phyloP scores from a whole-genome alignment of 2,329 filamentous ascomycete genomes.

The Cryphonectria nitschkei region DNA sequence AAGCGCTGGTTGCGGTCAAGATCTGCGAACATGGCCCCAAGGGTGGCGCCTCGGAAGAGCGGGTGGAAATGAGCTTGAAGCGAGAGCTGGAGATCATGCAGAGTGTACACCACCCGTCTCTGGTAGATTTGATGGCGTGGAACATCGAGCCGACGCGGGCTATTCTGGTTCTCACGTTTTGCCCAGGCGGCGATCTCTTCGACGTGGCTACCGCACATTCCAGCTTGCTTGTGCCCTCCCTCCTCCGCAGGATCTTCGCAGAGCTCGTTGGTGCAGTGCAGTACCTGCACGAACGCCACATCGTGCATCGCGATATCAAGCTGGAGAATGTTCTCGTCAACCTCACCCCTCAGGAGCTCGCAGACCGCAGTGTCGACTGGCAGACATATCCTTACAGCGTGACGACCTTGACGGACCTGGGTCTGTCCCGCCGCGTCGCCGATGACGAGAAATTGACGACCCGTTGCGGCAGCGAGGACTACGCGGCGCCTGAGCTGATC shows the following conservation, averaged over 20 bases:
- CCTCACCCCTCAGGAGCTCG: conserved; percentile 68
- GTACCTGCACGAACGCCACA: conserved; percentile 82
- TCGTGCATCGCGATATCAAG: conserved; percentile 97
- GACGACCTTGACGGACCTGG: conserved; percentile 87
- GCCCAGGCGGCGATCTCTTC: conserved; percentile 91
- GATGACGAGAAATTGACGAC: conserved; percentile 90
- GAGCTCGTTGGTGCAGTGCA: conserved; percentile 84
- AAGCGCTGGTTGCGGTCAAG: conserved; percentile 89
- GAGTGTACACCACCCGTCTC: conserved; percentile 81
- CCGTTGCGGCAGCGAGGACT: conserved; percentile 94
- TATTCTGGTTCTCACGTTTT: conserved; percentile 86
- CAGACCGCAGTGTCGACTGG: conserved; percentile 68
- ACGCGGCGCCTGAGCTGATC: conserved; percentile 93
- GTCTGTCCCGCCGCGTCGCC: conserved; percentile 82
- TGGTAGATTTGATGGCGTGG: conserved; percentile 91
- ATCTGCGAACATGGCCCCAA: conserved; percentile 93
- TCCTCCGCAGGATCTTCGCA: conserved; percentile 85
- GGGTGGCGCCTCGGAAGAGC: conserved; percentile 89
- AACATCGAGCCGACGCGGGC: conserved; percentile 82
- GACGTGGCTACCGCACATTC: conserved; percentile 80
- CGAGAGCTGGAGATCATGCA: conserved; percentile 94
- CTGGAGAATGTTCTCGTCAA: conserved; percentile 91
- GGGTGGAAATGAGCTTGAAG: conserved; percentile 91
- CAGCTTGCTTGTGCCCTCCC: conserved; percentile 65
- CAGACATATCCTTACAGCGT: conserved; percentile 78